Evolutionary conservation across 2,329 filamentous ascomycete species (phyloP), one percentile per base, ranked within the genome.

Genomic region (Fusarium marasasianum): DNA sequence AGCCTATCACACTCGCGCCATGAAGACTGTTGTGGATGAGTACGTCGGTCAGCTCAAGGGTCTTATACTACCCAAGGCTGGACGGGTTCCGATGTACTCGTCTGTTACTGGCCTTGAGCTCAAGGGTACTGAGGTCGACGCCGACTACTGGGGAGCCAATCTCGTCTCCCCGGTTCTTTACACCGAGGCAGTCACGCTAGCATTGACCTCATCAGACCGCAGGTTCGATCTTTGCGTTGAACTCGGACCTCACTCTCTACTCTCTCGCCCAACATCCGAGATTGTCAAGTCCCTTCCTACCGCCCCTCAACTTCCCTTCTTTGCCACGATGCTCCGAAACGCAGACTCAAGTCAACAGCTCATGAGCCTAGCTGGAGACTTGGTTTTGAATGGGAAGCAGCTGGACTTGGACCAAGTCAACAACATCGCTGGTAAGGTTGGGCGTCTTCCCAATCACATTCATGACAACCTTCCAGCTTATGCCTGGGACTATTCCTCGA

Each of bases 401-500:
- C 5, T 76, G 45, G 24, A 74, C 33, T 40, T 77, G 20, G 59
- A 72, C 24, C 61, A 74, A 56, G 74, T 77, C 29, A 76, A 76
- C 14, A 61, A 37, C 35, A 48, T 60, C 13, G 37, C 47, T 8
- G 69, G 56, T 22, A 72, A 77, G 63, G 31, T 50, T 12, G 44
- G 26, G 35, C 74, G 70, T 57, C 74, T 76, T 24, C 74, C 74
- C 29, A 77, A 74, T 11, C 31, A 77, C 3, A 29, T 76, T 11
- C 75, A 77, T 45, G 75, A 77, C 61, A 72, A 58, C 17, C 63
- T 77, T 24, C 75, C 75, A 8, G 50, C 72, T 18, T 77, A 77
- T 55, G 75, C 75, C 9, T 77, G 75, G 75, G 75, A 77, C 14
- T 76, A 77, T 44, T 77, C 75, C 20, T 77, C 75, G 0, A 77